Percentiles rank a stretch among this genome's conserved stretches.
These are phyloP conservation scores for Asterionellopsis glacialis DNA, from an alignment of 108 stramenopile species.

Conservation along the genomic window DNA sequence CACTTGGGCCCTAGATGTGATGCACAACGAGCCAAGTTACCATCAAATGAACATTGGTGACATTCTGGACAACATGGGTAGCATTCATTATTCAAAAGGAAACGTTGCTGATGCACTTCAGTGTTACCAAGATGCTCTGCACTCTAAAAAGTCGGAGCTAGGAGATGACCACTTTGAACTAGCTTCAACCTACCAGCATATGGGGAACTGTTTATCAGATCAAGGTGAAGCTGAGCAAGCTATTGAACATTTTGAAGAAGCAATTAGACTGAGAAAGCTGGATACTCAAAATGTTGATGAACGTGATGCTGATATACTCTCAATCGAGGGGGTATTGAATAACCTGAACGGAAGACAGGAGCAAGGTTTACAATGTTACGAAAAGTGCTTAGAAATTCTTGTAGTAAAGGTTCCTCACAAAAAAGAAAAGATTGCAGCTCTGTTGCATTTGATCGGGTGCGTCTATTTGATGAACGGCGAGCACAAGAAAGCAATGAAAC, in stretches of 20 bases:
- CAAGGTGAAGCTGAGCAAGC: constrained; percentile 51
- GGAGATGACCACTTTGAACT: constrained; percentile 56
- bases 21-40: constrained; percentile 41
- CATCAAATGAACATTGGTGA: constrained; percentile 62
- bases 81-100: constrained; percentile 64
- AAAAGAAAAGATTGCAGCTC: constrained; percentile 56
- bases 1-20: constrained; percentile 10
- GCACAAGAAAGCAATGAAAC: constrained; percentile 52
- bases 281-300: constrained; percentile 45
- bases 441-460: constrained; percentile 62
- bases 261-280: constrained; percentile 40
- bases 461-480: constrained; percentile 53
- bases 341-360: constrained; percentile 43
- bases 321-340: constrained; percentile 52
- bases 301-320: constrained; percentile 42
- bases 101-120: constrained; percentile 44
- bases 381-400: constrained; percentile 51
- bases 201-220: constrained; percentile 63
- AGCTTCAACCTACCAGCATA: constrained; percentile 41
- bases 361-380: constrained; percentile 52
- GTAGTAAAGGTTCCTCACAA: constrained; percentile 46
- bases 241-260: constrained; percentile 60
- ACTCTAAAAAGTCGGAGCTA: constrained; percentile 55
- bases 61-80: constrained; percentile 67
- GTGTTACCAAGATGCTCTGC: constrained; percentile 58